Percentiles rank a stretch among this genome's conserved stretches.
Evolutionary conservation across 2,329 filamentous ascomycete genomes (phyloP).

Genomic region (Seiridium cupressi): DNA sequence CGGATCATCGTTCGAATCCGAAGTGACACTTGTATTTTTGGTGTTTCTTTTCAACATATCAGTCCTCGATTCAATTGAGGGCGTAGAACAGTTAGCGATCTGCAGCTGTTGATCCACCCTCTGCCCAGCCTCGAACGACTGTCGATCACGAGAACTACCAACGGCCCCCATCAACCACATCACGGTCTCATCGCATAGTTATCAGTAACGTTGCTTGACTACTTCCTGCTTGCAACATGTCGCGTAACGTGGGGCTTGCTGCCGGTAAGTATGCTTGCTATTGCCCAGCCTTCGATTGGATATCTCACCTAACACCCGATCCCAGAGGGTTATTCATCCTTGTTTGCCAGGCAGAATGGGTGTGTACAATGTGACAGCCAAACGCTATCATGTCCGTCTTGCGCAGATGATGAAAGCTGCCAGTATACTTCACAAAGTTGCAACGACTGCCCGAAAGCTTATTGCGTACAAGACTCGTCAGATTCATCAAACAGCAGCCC

Average conservation of each 20-base stretch:
- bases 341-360: slow-evolving; percentile 36
- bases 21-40: too few relatives aligned
- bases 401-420: slow-evolving; percentile 40
- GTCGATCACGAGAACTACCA: background rate
- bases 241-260: slow-evolving; percentile 7
- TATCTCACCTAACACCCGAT: slow-evolving; percentile 6
- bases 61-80: background rate
- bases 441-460: slow-evolving; percentile 43
- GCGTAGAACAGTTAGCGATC: background rate
- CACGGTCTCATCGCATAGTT: background rate
- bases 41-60: too few relatives aligned
- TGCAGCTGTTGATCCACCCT: background rate
- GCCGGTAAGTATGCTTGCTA: slow-evolving; percentile 6
- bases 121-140: background rate
- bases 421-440: slow-evolving; percentile 43
- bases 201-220: background rate
- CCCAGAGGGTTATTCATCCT: slow-evolving; percentile 21
- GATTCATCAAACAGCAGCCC: slow-evolving; percentile 12
- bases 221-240: background rate
- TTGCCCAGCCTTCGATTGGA: background rate
- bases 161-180: background rate
- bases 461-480: slow-evolving; percentile 37
- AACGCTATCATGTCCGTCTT: slow-evolving; percentile 43
- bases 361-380: slow-evolving; percentile 46
- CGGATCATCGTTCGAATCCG: too few relatives aligned